Base-by-base conservation (phyloP, 176 grass and related monocot species). In the Saccharum officinarum region DNA sequence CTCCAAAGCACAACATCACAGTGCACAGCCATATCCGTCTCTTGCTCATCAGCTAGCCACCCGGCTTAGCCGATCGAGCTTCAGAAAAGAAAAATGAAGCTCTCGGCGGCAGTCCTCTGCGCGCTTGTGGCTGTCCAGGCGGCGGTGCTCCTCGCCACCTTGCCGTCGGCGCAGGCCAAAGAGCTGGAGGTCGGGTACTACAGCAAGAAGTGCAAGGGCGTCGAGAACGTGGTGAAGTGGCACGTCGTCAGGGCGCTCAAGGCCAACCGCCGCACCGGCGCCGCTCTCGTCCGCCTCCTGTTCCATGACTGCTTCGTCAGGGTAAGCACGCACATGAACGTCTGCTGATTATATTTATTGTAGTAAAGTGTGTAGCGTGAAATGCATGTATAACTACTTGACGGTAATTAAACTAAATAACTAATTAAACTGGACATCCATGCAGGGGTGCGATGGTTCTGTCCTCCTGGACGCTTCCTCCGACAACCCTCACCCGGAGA, bases 301-400 rank as follows among this genome's bases (percentile, higher is more conserved):
- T 94, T 94, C 86, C 92, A 94, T 26, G 92, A 94, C 42, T 94
- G 92, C 77, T 94, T 94, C 59, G 80, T 94, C 46, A 86, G 92
- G 86, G 92, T 94, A 77, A 36, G 55, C 22, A 49, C 3, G 13
- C 46, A n/a, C 22, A 17, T 49, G 46, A 50, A 50, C 14, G 47
- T 1, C 14, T 6, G 4, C 15, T 50, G 4, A 1, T 16, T 50
- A 15, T 47, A 1, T 15, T 15, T 15, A 47, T 16, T 2, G 3
- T 49, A 17, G 16, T 49, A 16, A 16, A 52, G 47, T 17, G 50
- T 54, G 15, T 54, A 17, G 6, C 50, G 17, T 20, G 50, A 18
- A 54, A 54, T 54, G 50, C 6, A 54, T 54, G 50, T 54, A 20
- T 18, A 52, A 18, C 16, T 52, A 52, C 1, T 52, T 52, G 16